Evolutionary conservation across 768 basidiomycete species (phyloP), one percentile per base, ranked within the genome.

Genomic region (Tephrocybe sp.): DNA sequence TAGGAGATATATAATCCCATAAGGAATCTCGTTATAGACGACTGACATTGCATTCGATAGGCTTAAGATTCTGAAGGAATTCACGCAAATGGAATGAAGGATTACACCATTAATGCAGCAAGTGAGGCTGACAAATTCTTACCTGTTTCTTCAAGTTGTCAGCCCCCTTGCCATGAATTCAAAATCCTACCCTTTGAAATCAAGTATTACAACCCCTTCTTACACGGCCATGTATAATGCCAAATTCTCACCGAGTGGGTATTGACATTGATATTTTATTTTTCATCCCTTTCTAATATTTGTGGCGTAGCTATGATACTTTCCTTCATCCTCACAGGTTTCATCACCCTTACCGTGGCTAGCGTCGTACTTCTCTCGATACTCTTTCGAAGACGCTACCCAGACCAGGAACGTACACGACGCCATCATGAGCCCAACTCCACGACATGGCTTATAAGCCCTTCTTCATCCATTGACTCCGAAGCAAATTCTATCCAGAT

Each of bases 401-500:
- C 42, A 10, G 23, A 20, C 20, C 20, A 34, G 5, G 16, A 26
- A 20, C 44, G 48, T 12, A 22, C 17, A 2, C 43, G 26, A 10
- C 41, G 14, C 17, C 45, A 13, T 19, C 45, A 39, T 12, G 17
- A 33, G 26, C 39, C 30, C 14, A 48, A 23, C 33, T 12, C 42
- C 5, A 3, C 42, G n/a, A 30, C 34, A 19, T 52, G 56, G 53
- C 35, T 39, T 13, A 38, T 54, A 19, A 53, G 36, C 39, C 48
- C 48, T 14, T 50, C 55, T 19, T 41, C 44, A 22, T 54, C 53
- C 19, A 38, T 10, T 40, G 16, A 48, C 39, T 47, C 38, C 8
- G 52, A 53, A 35, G 12, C 44, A 17, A 34, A 35, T 22, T 17
- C 40, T 13, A 60, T 60, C 26, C 54, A 55, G 19, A 59, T 67